Conservation (phyloP, 106 monocot species). For the Allium fistulosum region DNA sequence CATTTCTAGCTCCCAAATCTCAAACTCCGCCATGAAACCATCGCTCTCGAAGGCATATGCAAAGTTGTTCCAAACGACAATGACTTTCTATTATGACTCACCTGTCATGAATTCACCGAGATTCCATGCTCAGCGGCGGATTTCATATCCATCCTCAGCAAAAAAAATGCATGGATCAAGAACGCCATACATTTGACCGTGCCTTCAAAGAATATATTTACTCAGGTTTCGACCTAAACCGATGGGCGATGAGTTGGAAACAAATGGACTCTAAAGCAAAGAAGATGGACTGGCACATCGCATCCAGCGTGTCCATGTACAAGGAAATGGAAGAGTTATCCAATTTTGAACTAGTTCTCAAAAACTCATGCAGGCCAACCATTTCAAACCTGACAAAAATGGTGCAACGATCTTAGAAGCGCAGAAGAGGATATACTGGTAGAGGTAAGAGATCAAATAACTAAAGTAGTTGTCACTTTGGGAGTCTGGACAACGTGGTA, state of each 20-base stretch:
- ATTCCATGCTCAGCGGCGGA: slow-evolving; percentile 20
- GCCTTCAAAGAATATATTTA: slow-evolving; percentile 16
- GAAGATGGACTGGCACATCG: slow-evolving; percentile 53
- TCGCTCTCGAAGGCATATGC: slow-evolving; percentile 31
- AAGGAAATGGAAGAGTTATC: slow-evolving; percentile 51
- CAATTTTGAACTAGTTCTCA: slow-evolving; percentile 44
- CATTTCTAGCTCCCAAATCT: too few relatives aligned
- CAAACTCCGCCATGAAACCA: slow-evolving; percentile 34
- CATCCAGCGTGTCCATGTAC: slow-evolving; percentile 25
- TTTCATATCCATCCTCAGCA: slow-evolving; percentile 12
- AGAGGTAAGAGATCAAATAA: slow-evolving; percentile 42
- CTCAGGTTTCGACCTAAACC: slow-evolving; percentile 27
- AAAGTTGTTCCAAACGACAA: slow-evolving; percentile 65
- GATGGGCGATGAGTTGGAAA: slow-evolving; percentile 39
- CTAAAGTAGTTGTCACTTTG: slow-evolving; percentile 57
- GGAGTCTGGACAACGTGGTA: slow-evolving; percentile 37
- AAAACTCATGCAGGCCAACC: slow-evolving; percentile 16
- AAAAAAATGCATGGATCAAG: slow-evolving; percentile 26
- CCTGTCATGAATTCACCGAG: slow-evolving; percentile 52
- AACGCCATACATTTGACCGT: slow-evolving; percentile 19
- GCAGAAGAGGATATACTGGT: slow-evolving; percentile 41
- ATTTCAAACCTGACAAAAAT: not conserved
- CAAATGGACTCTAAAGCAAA: slow-evolving; percentile 54
- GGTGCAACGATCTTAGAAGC: slow-evolving; percentile 14
- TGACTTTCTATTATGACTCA: slow-evolving; percentile 54